Evolutionary conservation across 768 basidiomycete genomes (phyloP), one percentile per base, ranked within the genome.

Genomic region (Pulveroboletus ravenelii): DNA sequence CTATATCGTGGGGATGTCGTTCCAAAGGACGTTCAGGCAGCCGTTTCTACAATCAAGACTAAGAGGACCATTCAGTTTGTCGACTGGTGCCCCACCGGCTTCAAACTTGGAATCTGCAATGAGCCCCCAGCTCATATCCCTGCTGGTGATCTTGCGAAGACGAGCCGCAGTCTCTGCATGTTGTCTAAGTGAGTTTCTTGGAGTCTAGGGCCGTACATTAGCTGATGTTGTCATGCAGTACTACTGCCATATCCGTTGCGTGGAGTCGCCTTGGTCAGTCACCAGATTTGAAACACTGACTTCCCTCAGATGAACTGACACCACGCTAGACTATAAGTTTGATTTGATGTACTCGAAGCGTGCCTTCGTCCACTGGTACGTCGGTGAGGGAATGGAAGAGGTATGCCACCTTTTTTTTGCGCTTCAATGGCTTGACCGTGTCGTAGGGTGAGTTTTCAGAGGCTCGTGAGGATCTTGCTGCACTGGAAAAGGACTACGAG

Each of bases 351-450:
- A 95, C 78, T 94, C 93, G 54, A 96, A 91, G 71, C 89, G 89
- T 69, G 90, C 90, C 42, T 91, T 91, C 57, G 86, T 89, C 23
- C 87, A 89, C 69, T 89, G 92, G 93, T 95, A 94, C 64, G 94
- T 96, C 55, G 94, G 94, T 66, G 94, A 98, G 74, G 95, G 95
- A 77, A 97, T 98, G 95, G 95, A 97, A 69, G 95, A 98, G 78
- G 81, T 75, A 54, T 30, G 68, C 56, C 9, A 45, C 44, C 48
- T 15, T 36, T 50, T n/a, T 15, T 32, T 56, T 34, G 47, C 23
- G 15, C 14, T 49, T 39, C 27, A 47, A 38, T 9, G 17, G 10
- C 13, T 58, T 62, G 15, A 67, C 37, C 13, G 10, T 4, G 23
- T 40, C 48, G n/a, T 44, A 82, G 76, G 95, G 95, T 71, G 95